Evolutionary conservation across 768 basidiomycete species (phyloP).

Genomic region (Auriculariales sp.): DNA sequence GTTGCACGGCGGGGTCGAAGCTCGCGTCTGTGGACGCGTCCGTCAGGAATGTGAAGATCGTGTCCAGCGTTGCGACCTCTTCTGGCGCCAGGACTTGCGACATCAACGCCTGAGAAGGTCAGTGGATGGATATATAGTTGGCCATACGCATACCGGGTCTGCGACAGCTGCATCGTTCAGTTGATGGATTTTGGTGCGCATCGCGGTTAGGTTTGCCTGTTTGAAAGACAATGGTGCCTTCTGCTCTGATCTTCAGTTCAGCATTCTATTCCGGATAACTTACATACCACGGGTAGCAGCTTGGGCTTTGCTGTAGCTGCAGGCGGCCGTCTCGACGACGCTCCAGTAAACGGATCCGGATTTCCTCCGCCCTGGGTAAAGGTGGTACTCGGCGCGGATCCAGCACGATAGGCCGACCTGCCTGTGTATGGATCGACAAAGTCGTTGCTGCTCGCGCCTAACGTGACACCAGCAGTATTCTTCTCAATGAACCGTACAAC

Average conservation of each 20-base stretch:
- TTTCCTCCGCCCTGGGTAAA: constrained; percentile 20
- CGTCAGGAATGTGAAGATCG: constrained; percentile 45
- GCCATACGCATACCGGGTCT: constrained; percentile 42
- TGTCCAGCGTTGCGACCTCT: constrained; percentile 42
- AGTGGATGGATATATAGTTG: not conserved
- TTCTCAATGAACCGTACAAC: constrained; percentile 89
- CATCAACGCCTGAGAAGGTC: constrained; percentile 36
- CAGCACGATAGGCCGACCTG: constrained; percentile 10
- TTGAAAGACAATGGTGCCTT: constrained; percentile 62
- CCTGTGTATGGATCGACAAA: constrained; percentile 89
- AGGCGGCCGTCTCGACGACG: constrained; percentile 27
- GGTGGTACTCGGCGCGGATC: constrained; percentile 22
- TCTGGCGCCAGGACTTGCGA: constrained; percentile 58
- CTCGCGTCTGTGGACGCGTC: constrained; percentile 23
- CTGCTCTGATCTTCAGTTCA: constrained; percentile 32
- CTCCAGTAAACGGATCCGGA: constrained; percentile 62
- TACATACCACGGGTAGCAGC: constrained; percentile 14
- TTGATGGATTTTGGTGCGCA: constrained; percentile 65
- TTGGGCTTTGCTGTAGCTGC: constrained; percentile 16
- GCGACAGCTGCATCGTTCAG: constrained; percentile 52
- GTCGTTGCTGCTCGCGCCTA: constrained; percentile 34
- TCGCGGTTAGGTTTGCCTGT: constrained; percentile 65
- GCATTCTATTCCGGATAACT: not conserved
- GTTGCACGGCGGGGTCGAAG: constrained; percentile 19
- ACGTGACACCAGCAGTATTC: constrained; percentile 64